Base-by-base conservation (phyloP, 768 basidiomycete genomes). In the Suillus plorans region DNA sequence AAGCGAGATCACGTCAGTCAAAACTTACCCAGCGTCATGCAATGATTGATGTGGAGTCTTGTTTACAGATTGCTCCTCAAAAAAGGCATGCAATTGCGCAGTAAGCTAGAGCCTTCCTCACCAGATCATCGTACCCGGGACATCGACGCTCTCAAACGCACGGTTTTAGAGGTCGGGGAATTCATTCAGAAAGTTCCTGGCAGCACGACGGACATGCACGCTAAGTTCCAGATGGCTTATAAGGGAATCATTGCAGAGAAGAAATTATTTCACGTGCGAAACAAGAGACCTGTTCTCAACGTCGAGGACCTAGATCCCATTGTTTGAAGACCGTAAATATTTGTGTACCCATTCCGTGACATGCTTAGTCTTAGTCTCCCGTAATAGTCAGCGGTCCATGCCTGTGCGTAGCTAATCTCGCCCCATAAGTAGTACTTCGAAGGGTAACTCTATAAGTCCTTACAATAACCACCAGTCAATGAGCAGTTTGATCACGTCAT, bases 1-100 rank as follows among this genome's bases (percentile, higher is more conserved):
- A n/a, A 81, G 64, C 5, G 59, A 71, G 41, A 67, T 78, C 20
- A 75, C 13, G 84, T 83, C 63, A 64, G 78, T 73, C 55, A 6
- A 36, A 13, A 55, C 31, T 4, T n/a, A 13, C 31, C 25, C 5
- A 22, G 39, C 1, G 9, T 16, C 22, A 4, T 7, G 14, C 2
- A 58, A 14, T 37, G 14, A 12, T n/a, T 4, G 28, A 45, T 10
- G 56, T 42, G 63, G 12, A 64, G 22, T 22, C 45, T 34, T 50
- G 12, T 22, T 36, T 41, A n/a, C 52, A 80, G 80, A 44, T 34
- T 57, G 9, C 58, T 73, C 14, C 63, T 76, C 56, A 79, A 80
- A 63, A 61, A 68, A 0, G 67, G 69, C 5, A 62, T 66, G 5
- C 63, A 64, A 14, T 63, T 81, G 58, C 73, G 76, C 56, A 73